These are phyloP conservation scores for Rubroboletus pulcherrimus DNA, from an alignment of 768 basidiomycete species.

Conservation along the genomic window DNA sequence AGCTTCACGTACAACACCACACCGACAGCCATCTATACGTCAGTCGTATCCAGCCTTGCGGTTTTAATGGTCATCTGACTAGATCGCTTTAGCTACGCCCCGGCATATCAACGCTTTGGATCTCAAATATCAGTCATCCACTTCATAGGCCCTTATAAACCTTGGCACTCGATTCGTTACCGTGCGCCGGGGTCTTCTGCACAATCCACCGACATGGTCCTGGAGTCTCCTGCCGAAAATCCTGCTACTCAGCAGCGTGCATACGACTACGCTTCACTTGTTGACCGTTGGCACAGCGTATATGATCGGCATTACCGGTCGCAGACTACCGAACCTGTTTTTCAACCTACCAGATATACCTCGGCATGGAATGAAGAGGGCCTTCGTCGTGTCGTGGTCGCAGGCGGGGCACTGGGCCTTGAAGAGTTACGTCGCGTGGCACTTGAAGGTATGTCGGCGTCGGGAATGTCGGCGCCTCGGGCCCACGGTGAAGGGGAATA, in stretches of 20 bases:
- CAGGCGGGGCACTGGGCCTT: constrained; percentile 35
- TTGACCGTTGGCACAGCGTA: constrained; percentile 87
- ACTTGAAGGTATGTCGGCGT: constrained; percentile 28
- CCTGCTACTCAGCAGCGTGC: constrained; percentile 37
- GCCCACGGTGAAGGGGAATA: constrained; percentile 64
- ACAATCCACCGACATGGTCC: constrained; percentile 30
- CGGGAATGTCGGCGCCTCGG: constrained; percentile 8
- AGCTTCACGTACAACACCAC: constrained; percentile 99
- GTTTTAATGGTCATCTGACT: constrained; percentile 27
- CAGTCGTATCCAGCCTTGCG: constrained; percentile 36
- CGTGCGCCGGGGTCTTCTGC: constrained; percentile 54
- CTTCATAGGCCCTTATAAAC: constrained; percentile 95
- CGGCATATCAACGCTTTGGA: constrained; percentile 93
- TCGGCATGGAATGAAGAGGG: constrained; percentile 68
- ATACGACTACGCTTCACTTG: constrained; percentile 76
- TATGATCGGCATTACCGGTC: constrained; percentile 88
- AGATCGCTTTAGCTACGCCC: constrained; percentile 70
- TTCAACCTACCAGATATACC: constrained; percentile 58
- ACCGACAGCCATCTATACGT: constrained; percentile 96
- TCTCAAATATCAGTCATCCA: constrained; percentile 83
- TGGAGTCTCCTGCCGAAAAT: constrained; percentile 20
- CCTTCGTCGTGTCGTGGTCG: not conserved
- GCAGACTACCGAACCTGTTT: constrained; percentile 37
- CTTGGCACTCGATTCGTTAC: constrained; percentile 77
- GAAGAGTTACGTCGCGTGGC: constrained; percentile 37